phyloP scores from a whole-genome alignment of 305 asterid species.

The Solanum hybrid region DNA sequence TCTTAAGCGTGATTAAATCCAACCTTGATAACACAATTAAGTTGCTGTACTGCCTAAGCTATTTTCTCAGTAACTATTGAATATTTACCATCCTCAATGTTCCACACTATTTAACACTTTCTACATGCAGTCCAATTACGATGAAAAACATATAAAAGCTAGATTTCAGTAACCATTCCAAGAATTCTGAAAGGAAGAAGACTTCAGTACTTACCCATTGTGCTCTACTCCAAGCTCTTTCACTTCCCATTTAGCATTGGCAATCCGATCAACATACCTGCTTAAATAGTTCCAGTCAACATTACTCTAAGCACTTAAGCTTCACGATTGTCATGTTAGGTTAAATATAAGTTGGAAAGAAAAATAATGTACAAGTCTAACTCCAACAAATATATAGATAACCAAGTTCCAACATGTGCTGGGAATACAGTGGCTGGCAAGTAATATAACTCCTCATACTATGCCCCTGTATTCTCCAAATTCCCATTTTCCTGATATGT shows the following conservation, averaged over 20 bases:
- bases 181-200: not conserved
- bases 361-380: not conserved
- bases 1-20: not conserved
- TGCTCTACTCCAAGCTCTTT: slow-evolving; percentile 98
- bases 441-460: not conserved
- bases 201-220: slow-evolving; percentile 59
- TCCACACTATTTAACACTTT: not conserved
- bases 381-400: not conserved
- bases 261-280: slow-evolving; percentile 94
- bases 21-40: not conserved
- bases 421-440: not conserved
- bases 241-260: slow-evolving; percentile 97
- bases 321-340: not conserved
- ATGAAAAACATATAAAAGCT: not conserved
- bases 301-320: slow-evolving; percentile 4
- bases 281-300: slow-evolving; percentile 28
- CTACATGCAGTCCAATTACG: not conserved
- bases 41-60: not conserved
- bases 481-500: not conserved
- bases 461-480: not conserved
- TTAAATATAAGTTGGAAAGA: not conserved
- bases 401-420: not conserved
- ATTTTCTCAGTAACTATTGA: not conserved
- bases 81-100: not conserved
- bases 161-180: not conserved